Percentiles rank a stretch among this genome's conserved stretches.
phyloP scores from a whole-genome alignment of 2,329 filamentous ascomycete genomes.

The Anthostomella pinea region DNA sequence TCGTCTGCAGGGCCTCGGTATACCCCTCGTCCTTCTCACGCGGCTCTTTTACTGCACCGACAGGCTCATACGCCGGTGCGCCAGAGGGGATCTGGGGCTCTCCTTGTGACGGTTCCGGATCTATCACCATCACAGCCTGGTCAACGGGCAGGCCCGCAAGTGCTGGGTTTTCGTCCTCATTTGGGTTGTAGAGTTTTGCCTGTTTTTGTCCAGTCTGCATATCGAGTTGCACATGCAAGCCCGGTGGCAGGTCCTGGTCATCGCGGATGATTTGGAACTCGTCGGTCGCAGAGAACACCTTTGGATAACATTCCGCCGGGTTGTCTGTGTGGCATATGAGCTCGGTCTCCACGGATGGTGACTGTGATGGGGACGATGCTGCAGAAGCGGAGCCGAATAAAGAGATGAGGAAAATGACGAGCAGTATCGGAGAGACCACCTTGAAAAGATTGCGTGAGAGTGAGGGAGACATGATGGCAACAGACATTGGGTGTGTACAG shows the following conservation, averaged over 20 bases:
- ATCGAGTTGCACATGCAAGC: conserved; percentile 65
- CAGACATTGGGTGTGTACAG: neutral
- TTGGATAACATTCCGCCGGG: conserved; percentile 62
- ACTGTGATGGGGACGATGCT: conserved; percentile 27
- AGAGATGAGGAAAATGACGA: conserved; percentile 18
- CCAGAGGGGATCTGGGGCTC: conserved; percentile 41
- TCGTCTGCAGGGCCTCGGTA: conserved; percentile 44
- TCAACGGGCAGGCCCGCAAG: conserved; percentile 53
- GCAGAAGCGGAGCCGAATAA: conserved; percentile 30
- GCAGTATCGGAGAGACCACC: conserved; percentile 14
- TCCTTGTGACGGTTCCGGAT: conserved; percentile 38
- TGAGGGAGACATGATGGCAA: conserved; percentile 18
- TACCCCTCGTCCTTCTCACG: conserved; percentile 40
- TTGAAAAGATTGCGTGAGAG: conserved; percentile 12
- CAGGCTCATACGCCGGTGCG: conserved; percentile 55
- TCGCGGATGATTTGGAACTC: conserved; percentile 62
- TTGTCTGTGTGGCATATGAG: conserved; percentile 64
- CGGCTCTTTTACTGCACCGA: conserved; percentile 56
- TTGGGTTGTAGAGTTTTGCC: conserved; percentile 62
- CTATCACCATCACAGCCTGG: conserved; percentile 52
- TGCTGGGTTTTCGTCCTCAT: conserved; percentile 44
- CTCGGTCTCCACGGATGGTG: conserved; percentile 43
- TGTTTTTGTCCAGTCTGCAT: conserved; percentile 62
- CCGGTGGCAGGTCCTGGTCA: conserved; percentile 63
- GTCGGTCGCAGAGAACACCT: conserved; percentile 60